Evolutionary conservation across 257 asterid genomes (phyloP).

Genomic region (Jacaranda copaia): DNA sequence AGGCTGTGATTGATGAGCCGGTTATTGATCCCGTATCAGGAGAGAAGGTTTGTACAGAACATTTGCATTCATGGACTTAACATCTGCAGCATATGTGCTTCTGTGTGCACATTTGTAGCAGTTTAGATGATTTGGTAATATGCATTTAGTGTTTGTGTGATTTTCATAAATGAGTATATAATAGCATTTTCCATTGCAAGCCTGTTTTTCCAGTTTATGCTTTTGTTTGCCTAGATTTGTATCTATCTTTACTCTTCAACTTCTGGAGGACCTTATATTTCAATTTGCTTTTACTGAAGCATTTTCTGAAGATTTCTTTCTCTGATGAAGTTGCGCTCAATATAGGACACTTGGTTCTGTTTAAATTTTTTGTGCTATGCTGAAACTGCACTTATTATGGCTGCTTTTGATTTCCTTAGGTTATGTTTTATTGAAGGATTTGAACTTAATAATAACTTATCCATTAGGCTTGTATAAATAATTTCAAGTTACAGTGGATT

Average conservation of each 20-base stretch:
- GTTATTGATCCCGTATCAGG: slow-evolving; percentile 78
- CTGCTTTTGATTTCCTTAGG: not conserved
- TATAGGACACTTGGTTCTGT: not conserved
- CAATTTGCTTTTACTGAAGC: too few relatives aligned
- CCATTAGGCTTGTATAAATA: not conserved
- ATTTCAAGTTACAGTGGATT: not conserved
- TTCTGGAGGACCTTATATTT: not conserved
- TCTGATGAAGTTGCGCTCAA: not conserved
- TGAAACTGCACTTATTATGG: not conserved
- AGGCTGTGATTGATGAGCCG: slow-evolving; percentile 64
- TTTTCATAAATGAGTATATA: not conserved
- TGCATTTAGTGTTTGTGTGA: not conserved
- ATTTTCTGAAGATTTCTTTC: not conserved
- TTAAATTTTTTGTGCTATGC: not conserved
- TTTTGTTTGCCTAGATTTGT: not conserved
- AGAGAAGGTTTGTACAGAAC: slow-evolving; percentile 59
- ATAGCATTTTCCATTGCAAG: not conserved
- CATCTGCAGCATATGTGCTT: not conserved
- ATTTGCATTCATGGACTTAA: slow-evolving; percentile 11
- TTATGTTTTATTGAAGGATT: not conserved
- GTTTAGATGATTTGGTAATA: not conserved
- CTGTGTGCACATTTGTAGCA: not conserved
- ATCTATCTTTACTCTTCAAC: not conserved
- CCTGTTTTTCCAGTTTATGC: not conserved
- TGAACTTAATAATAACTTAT: not conserved